phyloP scores from a whole-genome alignment of 1,284 basidiomycete species.

The Psilocybe mexicana region DNA sequence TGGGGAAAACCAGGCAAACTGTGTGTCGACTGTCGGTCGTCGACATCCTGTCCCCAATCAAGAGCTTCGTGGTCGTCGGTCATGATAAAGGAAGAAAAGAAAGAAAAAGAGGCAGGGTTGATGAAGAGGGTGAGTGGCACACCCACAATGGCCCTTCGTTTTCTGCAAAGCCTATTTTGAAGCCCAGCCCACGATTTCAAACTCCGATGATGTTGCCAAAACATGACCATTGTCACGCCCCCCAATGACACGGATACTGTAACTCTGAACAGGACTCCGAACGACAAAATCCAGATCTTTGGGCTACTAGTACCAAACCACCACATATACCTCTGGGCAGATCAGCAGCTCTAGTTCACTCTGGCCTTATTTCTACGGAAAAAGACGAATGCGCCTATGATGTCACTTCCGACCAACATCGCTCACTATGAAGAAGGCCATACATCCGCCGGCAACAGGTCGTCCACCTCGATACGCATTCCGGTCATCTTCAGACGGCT shows the following conservation, averaged over 20 bases:
- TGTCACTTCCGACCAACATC: constrained; percentile 53
- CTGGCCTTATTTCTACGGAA: constrained; percentile 41
- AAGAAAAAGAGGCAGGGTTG: constrained; percentile 17
- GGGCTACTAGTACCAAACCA: too few relatives aligned
- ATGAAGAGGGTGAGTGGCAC: constrained; percentile 21
- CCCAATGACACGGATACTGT: constrained; percentile 8
- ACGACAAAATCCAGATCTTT: not conserved
- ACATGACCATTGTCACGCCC: constrained; percentile 14
- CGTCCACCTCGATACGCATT: constrained; percentile 48
- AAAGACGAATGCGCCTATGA: constrained; percentile 47
- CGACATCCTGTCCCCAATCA: constrained; percentile 77
- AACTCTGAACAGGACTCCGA: not conserved
- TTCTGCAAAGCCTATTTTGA: constrained; percentile 13
- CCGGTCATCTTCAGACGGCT: constrained; percentile 79
- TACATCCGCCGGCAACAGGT: constrained; percentile 29
- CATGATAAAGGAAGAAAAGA: constrained; percentile 41
- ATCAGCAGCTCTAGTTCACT: constrained; percentile 3
- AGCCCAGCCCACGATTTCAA: constrained; percentile 19
- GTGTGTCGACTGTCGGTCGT: constrained; percentile 43
- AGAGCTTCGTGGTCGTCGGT: constrained; percentile 68
- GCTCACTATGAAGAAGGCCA: constrained; percentile 42
- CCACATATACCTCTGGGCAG: too few relatives aligned
- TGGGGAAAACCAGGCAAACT: constrained; percentile 24
- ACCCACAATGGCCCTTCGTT: constrained; percentile 13
- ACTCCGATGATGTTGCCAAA: constrained; percentile 20